Percentiles rank a stretch among this genome's conserved stretches.
These are phyloP conservation scores for Fraxinus sp. DNA, from an alignment of 305 asterid genomes.

Conservation along the genomic window DNA sequence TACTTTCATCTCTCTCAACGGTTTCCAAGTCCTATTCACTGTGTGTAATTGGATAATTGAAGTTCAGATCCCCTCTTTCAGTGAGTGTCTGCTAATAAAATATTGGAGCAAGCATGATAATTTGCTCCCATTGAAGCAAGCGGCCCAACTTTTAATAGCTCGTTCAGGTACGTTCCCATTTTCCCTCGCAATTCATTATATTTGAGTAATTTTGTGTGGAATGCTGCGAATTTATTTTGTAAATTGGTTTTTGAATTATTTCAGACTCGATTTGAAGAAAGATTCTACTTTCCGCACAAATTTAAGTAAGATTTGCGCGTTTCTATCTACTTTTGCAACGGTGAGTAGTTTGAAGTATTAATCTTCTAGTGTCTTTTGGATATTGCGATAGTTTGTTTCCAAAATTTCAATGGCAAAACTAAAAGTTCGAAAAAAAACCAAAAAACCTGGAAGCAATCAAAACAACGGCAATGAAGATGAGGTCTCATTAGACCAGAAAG, in stretches of 20 bases:
- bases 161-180: not conserved
- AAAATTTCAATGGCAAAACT: conserved; percentile 33
- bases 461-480: conserved; percentile 20
- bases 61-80: not conserved
- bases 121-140: not conserved
- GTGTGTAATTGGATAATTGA: not conserved
- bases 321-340: not conserved
- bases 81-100: not conserved
- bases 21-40: not conserved
- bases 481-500: conserved; percentile 17
- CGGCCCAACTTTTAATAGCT: not conserved
- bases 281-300: not conserved
- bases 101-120: not conserved
- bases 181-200: not conserved
- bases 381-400: not conserved
- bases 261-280: not conserved
- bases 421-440: conserved; percentile 23
- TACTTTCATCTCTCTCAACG: not conserved
- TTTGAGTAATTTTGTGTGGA: not conserved
- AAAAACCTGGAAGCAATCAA: conserved; percentile 18
- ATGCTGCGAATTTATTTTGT: not conserved
- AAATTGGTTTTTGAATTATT: not conserved
- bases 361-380: not conserved
- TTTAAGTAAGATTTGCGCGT: not conserved
- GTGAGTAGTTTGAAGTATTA: not conserved